A percentile compares a stretch with the other conserved stretches of the same genome.
phyloP scores from a whole-genome alignment of 306 rosid species.

The Sophora flavescens region DNA sequence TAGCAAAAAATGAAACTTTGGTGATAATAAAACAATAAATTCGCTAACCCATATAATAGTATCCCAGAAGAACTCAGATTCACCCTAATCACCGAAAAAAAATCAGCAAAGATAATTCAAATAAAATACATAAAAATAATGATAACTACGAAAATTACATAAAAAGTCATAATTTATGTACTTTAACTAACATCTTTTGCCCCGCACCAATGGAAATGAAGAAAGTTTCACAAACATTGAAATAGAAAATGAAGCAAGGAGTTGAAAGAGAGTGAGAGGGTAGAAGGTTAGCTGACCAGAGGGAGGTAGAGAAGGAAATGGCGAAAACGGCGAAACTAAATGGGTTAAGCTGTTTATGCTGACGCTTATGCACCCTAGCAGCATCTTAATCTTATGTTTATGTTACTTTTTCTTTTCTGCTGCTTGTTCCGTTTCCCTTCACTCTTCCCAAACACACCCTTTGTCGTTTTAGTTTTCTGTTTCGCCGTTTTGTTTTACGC shows the following conservation, averaged over 20 bases:
- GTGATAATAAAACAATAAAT: background rate
- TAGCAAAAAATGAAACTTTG: background rate
- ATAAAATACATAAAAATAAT: too few species aligned
- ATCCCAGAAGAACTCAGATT: background rate
- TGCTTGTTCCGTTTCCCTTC: background rate
- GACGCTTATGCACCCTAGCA: constrained; percentile 44
- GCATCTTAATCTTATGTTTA: background rate
- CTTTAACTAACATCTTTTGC: too few species aligned
- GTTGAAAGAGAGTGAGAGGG: background rate
- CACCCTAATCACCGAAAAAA: too few species aligned
- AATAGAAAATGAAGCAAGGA: background rate
- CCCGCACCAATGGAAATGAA: background rate
- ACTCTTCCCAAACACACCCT: background rate
- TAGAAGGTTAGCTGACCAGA: constrained; percentile 55
- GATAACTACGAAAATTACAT: too few species aligned
- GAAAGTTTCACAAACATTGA: too few species aligned
- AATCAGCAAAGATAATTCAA: too few species aligned
- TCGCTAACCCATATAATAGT: background rate
- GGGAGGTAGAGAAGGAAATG: constrained; percentile 42
- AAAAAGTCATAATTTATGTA: too few species aligned
- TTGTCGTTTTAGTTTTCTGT: background rate
- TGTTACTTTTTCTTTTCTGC: background rate
- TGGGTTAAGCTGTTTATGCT: constrained; percentile 7
- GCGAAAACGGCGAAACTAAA: constrained; percentile 49
- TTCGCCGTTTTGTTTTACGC: background rate